A percentile compares a stretch with the other conserved stretches of the same genome.
These are phyloP conservation scores for Thermothelomyces thermophilus DNA, from an alignment of 2,329 filamentous ascomycete genomes.

Conservation along the genomic window DNA sequence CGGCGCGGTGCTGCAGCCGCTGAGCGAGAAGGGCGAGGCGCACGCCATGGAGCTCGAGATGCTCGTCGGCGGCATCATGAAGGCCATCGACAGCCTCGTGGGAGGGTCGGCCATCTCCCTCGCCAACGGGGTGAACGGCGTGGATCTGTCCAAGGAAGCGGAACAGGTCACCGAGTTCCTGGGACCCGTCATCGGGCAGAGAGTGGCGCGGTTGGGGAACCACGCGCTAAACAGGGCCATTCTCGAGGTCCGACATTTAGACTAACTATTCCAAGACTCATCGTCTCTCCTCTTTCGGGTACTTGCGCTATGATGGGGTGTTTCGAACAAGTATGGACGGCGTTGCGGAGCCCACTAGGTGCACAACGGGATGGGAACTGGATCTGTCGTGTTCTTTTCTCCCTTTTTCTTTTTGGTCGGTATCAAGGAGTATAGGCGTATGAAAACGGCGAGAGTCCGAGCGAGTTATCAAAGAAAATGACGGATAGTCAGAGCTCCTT, in stretches of 20 bases:
- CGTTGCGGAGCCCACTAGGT: slow-evolving; percentile 16
- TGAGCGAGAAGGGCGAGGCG: slow-evolving; percentile 45
- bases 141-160: slow-evolving; percentile 33
- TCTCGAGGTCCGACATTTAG: slow-evolving; percentile 49
- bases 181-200: slow-evolving; percentile 47
- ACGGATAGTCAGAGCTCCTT: too few species aligned
- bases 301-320: neutral
- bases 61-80: slow-evolving; percentile 50
- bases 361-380: too few species aligned
- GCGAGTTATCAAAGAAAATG: too few species aligned
- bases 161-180: slow-evolving; percentile 48
- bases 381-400: too few species aligned
- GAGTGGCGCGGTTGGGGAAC: slow-evolving; percentile 41
- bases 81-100: slow-evolving; percentile 42
- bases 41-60: slow-evolving; percentile 45
- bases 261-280: slow-evolving; percentile 28
- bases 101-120: slow-evolving; percentile 19
- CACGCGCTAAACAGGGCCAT: slow-evolving; percentile 44
- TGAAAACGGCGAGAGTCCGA: too few species aligned
- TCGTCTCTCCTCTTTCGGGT: neutral
- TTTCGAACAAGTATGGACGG: neutral
- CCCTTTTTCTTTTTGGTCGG: too few species aligned
- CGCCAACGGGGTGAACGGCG: slow-evolving; percentile 37
- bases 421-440: too few species aligned
- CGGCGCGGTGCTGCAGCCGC: slow-evolving; percentile 44